Base-by-base conservation (phyloP, 176 grass and related monocot genomes). In the Hordeum vulgare region DNA sequence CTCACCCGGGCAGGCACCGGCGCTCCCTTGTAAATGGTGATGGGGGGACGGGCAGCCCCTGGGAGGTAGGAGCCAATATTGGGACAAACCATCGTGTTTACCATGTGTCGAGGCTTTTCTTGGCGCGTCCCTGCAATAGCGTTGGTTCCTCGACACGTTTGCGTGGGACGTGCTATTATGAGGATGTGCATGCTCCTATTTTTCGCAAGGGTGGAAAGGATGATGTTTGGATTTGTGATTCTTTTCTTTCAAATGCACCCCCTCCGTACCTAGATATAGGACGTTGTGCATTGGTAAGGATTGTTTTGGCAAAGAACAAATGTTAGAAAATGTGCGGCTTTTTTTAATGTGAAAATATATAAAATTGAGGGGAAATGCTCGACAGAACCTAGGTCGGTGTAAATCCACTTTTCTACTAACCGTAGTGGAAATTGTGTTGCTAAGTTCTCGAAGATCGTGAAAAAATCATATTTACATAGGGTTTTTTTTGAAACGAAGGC, bases 1-100 rank as follows among this genome's bases (percentile, higher is more conserved):
- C 40, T 72, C 69, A 72, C 69, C 69, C 40, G 69, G 69, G 23
- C 24, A 27, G 69, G 69, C 69, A 72, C 69, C 69, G 40, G 69
- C 40, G 40, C 5, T 45, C 40, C 69, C 69, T 72, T 71, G 39
- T 72, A 72, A 72, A 72, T 72, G 69, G 69, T 18, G 40, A 17
- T 15, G 42, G 42, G 69, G 40, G 68, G 7, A 15, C 13, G 15
- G 40, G 40, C 44, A 56, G 18, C 69, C 69, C 24, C 24, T 47
- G 3, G 51, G 51, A 56, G 18, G 4, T 56, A 56, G 51, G 51
- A 56, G 12, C 40, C 69, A 72, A 72, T 72, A 47, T 72, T 72
- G 42, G 69, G 40, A 28, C 24, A 9, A 17, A 26, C 18, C 8
- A 10, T 28, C 71, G 29, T 74, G 8, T 74, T 74, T 51, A 51